A percentile compares a stretch with the other conserved stretches of the same genome.
phyloP scores from a whole-genome alignment of 2,329 filamentous ascomycete species.

The Trichoderma citrinoviride region DNA sequence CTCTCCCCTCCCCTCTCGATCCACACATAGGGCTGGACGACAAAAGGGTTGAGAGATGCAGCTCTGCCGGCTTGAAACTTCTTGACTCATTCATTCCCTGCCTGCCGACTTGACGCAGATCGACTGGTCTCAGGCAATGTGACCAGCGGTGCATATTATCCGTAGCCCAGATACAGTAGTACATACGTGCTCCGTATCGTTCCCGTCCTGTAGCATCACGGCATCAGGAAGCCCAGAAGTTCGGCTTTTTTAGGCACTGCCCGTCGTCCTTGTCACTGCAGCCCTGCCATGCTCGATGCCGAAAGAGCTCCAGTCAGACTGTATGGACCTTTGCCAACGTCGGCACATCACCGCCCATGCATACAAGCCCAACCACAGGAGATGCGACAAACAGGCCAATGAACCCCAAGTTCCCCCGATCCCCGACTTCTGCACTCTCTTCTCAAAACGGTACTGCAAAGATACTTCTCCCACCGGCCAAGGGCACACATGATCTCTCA shows the following conservation, averaged over 20 bases:
- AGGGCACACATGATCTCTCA: not conserved
- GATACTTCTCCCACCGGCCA: not conserved
- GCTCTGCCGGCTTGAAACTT: not conserved
- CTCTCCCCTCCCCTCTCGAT: not conserved
- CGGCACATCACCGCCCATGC: not conserved
- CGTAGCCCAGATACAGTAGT: too few relatives aligned
- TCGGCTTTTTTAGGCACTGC: not conserved
- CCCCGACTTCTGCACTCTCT: not conserved
- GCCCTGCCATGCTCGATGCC: not conserved
- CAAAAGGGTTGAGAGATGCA: slow-evolving; percentile 3
- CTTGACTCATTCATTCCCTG: not conserved
- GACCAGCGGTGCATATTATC: too few relatives aligned
- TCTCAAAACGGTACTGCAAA: too few relatives aligned
- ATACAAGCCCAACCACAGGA: slow-evolving; percentile 8
- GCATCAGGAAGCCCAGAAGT: not conserved
- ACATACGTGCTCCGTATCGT: too few relatives aligned
- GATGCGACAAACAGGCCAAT: slow-evolving; percentile 10
- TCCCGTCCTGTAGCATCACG: not conserved
- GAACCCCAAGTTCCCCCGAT: not conserved
- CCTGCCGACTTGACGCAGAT: slow-evolving; percentile 11
- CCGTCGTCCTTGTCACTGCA: not conserved
- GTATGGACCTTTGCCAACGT: not conserved
- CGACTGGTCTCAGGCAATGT: slow-evolving; percentile 2
- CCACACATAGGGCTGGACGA: slow-evolving; percentile 19
- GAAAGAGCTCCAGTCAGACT: not conserved